Evolutionary conservation across 345 rosid genomes (phyloP).

Genomic region (Eucalyptus victrix): DNA sequence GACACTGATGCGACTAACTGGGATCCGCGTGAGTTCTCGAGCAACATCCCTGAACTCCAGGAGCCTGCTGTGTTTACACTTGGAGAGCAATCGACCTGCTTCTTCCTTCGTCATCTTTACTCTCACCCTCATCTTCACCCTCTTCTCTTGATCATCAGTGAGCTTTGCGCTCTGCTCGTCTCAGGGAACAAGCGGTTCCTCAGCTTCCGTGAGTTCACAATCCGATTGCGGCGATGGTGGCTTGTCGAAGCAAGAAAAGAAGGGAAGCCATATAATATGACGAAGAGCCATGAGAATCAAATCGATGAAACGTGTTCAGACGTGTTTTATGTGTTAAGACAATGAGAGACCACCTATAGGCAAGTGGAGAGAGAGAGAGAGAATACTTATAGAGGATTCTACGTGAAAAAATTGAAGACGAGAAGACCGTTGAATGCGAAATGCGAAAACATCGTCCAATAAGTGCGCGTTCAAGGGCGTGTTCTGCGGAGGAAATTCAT

Average conservation of each 20-base stretch:
- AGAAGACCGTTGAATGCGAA: neutral
- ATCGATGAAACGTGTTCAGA: neutral
- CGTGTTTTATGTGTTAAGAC: neutral
- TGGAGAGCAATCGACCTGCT: constrained; percentile 29
- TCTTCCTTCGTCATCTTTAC: constrained; percentile 56
- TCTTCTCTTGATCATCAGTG: neutral
- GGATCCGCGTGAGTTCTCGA: constrained; percentile 21
- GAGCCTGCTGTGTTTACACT: constrained; percentile 34
- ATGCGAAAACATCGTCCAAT: neutral
- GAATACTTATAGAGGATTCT: neutral
- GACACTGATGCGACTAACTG: constrained; percentile 9
- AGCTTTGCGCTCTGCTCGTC: neutral
- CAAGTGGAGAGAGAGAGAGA: neutral
- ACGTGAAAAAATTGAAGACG: neutral
- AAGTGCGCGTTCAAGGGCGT: neutral
- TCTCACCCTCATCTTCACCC: constrained; percentile 27
- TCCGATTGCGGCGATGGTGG: neutral
- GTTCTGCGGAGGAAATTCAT: neutral
- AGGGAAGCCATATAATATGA: neutral
- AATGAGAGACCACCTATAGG: neutral
- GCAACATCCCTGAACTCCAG: constrained; percentile 41
- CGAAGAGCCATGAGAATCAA: neutral
- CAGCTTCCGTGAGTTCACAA: neutral
- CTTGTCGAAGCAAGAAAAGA: neutral
- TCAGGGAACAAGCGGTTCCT: neutral